A percentile compares a stretch with the other conserved stretches of the same genome.
Evolutionary conservation across 2,329 filamentous ascomycete genomes (phyloP).

Genomic region (Tolypocladium sp.): DNA sequence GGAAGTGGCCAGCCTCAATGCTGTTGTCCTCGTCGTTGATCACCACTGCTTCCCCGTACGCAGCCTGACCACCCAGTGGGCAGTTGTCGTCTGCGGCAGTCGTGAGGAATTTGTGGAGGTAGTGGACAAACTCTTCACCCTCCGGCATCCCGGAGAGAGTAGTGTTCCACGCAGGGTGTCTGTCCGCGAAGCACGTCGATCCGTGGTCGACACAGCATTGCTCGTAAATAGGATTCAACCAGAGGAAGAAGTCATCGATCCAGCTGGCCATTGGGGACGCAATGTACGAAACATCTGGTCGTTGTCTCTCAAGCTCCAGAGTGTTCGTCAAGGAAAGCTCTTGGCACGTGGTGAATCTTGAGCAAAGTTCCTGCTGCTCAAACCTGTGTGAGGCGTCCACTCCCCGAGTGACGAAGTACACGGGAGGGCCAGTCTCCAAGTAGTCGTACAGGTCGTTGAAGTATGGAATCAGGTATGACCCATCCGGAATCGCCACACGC

Average conservation of each 20-base stretch:
- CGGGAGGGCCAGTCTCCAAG: constrained; percentile 81
- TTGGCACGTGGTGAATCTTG: constrained; percentile 83
- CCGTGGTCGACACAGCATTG: constrained; percentile 62
- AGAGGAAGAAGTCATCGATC: constrained; percentile 94
- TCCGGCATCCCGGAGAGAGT: constrained; percentile 88
- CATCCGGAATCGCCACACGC: constrained; percentile 84
- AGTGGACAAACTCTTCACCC: constrained; percentile 80
- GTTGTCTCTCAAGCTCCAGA: constrained; percentile 88
- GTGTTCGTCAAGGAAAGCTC: constrained; percentile 78
- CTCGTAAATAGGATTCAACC: constrained; percentile 80
- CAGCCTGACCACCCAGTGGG: constrained; percentile 77
- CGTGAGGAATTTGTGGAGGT: constrained; percentile 73
- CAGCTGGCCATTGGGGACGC: constrained; percentile 84
- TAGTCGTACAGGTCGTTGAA: constrained; percentile 96
- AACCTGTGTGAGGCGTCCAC: constrained; percentile 67
- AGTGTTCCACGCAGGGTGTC: constrained; percentile 79
- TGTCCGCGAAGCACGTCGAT: constrained; percentile 68
- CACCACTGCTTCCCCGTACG: constrained; percentile 78
- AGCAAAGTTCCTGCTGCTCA: constrained; percentile 81
- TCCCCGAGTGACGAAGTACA: constrained; percentile 86
- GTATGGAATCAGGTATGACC: constrained; percentile 90
- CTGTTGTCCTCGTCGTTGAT: constrained; percentile 58
- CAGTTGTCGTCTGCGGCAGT: constrained; percentile 76
- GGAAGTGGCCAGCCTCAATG: constrained; percentile 81
- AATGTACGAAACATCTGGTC: constrained; percentile 80